Evolutionary conservation across 768 basidiomycete genomes (phyloP), one percentile per base, ranked within the genome.

Genomic region (Mrakia frigida): DNA sequence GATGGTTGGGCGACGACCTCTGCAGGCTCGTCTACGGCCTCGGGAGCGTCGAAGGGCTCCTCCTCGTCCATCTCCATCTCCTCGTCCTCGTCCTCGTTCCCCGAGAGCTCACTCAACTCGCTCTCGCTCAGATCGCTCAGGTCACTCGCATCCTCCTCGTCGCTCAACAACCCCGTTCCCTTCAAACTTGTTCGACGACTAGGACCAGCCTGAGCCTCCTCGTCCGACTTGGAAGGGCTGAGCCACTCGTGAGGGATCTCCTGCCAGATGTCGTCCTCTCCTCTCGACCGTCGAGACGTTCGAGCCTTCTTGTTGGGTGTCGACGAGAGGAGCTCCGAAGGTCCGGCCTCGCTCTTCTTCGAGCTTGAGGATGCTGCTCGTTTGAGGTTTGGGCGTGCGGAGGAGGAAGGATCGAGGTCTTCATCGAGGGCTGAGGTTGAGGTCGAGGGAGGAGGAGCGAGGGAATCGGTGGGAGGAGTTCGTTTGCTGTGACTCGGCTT

Each of bases 191-290:
- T 31, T 14, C 60, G 76, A 52, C 74, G 46, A 50, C 60, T 63
- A 23, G 39, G 63, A n/a, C 56, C 59, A 18, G 74, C 23, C 25
- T 41, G 46, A 50, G 10, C 46, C 6, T 63, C 52, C 14, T 28
- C 46, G 52, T 56, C 39, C 50, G 75, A 53, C 60, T 63, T 53
- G 21, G 35, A 25, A 5, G 73, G 73, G 31, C 46, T 50, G 25
- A 90, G 80, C 92, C 91, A 93, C 80, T 91, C 91, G 13, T 89
- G 87, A 0, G 92, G 92, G 35, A 93, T 87, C 74, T 87, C 85
- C 82, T 93, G 91, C 92, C 92, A 93, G 79, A 88, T 90, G 4
- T 74, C 73, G 50, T 68, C 65, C 56, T 63, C 70, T 3, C 68
- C 73, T 43, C 73, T 69, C 21, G 60, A 72, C 23, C 70, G 43